phyloP scores from a whole-genome alignment of 495 filamentous ascomycete genomes.

The Xeromyces bisporus region DNA sequence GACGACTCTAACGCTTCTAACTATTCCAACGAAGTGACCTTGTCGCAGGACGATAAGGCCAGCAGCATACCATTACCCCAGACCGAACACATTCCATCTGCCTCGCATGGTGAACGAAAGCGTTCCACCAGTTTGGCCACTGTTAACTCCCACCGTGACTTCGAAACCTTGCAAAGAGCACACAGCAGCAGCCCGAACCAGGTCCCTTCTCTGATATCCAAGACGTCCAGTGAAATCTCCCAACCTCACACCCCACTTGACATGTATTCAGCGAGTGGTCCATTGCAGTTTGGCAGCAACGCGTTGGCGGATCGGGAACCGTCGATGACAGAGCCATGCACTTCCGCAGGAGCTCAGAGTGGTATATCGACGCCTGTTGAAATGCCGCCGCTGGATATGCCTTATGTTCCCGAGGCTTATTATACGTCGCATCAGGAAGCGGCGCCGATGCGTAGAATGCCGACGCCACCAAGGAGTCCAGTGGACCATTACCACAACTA shows the following conservation, averaged over 20 bases:
- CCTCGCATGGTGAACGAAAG: no score
- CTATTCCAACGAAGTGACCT: neutral
- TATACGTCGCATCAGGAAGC: slow-evolving; percentile 12
- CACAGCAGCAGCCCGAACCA: slow-evolving; percentile 7
- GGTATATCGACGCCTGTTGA: slow-evolving; percentile 6
- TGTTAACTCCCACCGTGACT: no score
- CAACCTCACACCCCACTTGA: slow-evolving; percentile 11
- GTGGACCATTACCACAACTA: slow-evolving; percentile 16
- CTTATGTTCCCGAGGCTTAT: no score
- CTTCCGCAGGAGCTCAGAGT: slow-evolving; percentile 4
- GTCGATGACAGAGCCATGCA: slow-evolving; percentile 8
- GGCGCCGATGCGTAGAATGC: slow-evolving; percentile 9
- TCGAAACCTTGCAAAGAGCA: no score
- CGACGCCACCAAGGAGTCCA: slow-evolving; percentile 21
- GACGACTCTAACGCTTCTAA: neutral
- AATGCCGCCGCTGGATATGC: no score
- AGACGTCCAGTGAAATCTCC: slow-evolving; percentile 9
- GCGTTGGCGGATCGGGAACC: slow-evolving; percentile 7
- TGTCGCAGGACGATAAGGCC: neutral
- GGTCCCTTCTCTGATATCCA: slow-evolving; percentile 11
- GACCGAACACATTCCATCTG: no score
- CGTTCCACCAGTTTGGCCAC: no score
- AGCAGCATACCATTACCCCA: neutral
- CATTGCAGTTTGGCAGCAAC: slow-evolving; percentile 14
- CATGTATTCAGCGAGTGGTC: slow-evolving; percentile 8